Evolutionary conservation across 768 basidiomycete species (phyloP).

Genomic region (Boletellus ananiceps): DNA sequence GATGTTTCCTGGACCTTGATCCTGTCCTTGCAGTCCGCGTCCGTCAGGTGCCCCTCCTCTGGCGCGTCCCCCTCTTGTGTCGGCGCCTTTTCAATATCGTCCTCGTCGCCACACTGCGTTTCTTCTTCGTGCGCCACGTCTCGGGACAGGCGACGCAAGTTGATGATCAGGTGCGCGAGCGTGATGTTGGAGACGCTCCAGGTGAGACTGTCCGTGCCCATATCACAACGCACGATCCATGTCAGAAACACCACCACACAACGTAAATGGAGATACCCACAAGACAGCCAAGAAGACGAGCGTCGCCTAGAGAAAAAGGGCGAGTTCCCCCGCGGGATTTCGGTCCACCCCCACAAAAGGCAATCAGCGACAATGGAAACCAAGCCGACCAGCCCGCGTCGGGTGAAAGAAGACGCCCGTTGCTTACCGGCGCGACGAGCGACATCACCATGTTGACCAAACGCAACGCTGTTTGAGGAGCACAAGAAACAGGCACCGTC

Average conservation of each 20-base stretch:
- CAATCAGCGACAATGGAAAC: not conserved
- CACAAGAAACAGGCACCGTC: not conserved
- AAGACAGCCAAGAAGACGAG: slow-evolving; percentile 20
- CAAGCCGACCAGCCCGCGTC: not conserved
- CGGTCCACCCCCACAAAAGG: no score
- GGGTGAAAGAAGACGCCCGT: not conserved
- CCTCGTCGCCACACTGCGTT: no score
- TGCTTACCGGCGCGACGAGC: slow-evolving; percentile 19
- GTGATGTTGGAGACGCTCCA: slow-evolving; percentile 35
- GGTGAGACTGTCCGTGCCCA: slow-evolving; percentile 33
- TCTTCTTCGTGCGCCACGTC: no score
- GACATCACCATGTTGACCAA: slow-evolving; percentile 22
- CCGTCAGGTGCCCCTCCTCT: no score
- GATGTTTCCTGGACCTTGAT: no score
- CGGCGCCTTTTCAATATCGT: no score
- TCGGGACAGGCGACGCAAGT: slow-evolving; percentile 24
- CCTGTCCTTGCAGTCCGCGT: no score
- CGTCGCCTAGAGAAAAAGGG: slow-evolving; percentile 13
- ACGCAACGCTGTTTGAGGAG: slow-evolving; percentile 13
- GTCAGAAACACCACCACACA: not conserved
- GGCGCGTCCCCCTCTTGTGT: no score
- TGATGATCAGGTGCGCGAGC: slow-evolving; percentile 32
- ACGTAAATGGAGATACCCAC: slow-evolving; percentile 7
- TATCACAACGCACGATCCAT: no score
- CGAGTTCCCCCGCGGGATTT: no score